Evolutionary conservation across 2,329 filamentous ascomycete genomes (phyloP).

Genomic region (Cercospora sp.): DNA sequence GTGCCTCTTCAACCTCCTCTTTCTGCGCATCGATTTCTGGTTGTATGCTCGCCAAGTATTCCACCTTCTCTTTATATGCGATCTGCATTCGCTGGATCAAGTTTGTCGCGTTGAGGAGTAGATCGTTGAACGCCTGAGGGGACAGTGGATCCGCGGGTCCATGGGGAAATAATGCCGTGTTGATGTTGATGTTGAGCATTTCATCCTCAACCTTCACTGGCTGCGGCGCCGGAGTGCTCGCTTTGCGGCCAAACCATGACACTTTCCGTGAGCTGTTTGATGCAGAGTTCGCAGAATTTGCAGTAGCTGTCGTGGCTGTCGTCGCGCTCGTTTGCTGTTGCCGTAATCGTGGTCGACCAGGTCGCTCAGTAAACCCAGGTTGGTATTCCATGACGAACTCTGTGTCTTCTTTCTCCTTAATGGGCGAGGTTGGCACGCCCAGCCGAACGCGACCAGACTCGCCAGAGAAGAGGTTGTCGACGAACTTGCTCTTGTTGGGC

Average conservation of each 20-base stretch:
- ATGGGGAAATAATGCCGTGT: slow-evolving; percentile 55
- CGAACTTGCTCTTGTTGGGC: slow-evolving; percentile 27
- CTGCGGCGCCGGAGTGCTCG: slow-evolving; percentile 16
- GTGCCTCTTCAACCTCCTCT: slow-evolving; percentile 63
- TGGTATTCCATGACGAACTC: slow-evolving; percentile 42
- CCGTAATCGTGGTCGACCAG: slow-evolving; percentile 27
- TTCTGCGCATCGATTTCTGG: slow-evolving; percentile 58
- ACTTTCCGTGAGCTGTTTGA: slow-evolving; percentile 17
- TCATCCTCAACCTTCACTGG: slow-evolving; percentile 44
- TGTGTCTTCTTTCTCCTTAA: slow-evolving; percentile 33
- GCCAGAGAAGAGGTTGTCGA: slow-evolving; percentile 38
- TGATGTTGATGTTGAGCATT: slow-evolving; percentile 57
- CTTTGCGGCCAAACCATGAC: slow-evolving; percentile 40
- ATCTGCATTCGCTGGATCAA: slow-evolving; percentile 56
- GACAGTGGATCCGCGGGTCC: slow-evolving; percentile 51
- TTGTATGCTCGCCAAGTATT: slow-evolving; percentile 52
- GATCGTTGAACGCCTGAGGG: slow-evolving; percentile 57
- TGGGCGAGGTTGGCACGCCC: slow-evolving; percentile 34
- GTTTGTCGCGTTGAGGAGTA: slow-evolving; percentile 58
- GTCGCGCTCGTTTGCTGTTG: slow-evolving; percentile 21
- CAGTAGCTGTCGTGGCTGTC: neutral
- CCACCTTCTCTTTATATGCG: slow-evolving; percentile 56
- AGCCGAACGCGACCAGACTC: slow-evolving; percentile 39
- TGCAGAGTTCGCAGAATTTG: neutral
- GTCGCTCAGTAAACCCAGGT: slow-evolving; percentile 37